Conservation (phyloP, 371 early-diverging fungal genomes). For the Apophysomyces variabilis region DNA sequence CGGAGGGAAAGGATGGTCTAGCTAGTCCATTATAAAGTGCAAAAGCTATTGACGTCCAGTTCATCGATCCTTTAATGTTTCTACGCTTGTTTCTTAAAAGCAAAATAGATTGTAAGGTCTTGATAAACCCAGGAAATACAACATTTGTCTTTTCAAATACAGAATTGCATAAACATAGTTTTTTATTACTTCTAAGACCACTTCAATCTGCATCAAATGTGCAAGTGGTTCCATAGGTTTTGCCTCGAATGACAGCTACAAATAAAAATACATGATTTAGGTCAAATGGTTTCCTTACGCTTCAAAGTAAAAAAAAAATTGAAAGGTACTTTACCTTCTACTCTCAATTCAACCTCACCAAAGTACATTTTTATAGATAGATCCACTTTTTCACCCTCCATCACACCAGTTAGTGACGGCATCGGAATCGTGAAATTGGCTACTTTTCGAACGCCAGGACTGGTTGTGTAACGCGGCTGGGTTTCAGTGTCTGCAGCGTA, state of each 20-base stretch:
- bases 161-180: no score
- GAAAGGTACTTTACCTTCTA: conserved; percentile 36
- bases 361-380: conserved; percentile 45
- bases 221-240: conserved; percentile 55
- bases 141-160: no score
- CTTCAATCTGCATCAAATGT: conserved; percentile 48
- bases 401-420: conserved; percentile 46
- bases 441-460: conserved; percentile 48
- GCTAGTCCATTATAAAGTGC: no score
- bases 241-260: conserved; percentile 52
- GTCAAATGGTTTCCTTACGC: no score
- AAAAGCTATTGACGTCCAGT: no score
- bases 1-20: no score
- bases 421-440: conserved; percentile 55
- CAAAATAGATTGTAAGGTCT: no score
- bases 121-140: no score
- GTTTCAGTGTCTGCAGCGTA: conserved; percentile 51
- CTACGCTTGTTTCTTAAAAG: no score
- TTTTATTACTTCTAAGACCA: no score
- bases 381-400: conserved; percentile 51
- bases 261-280: neutral
- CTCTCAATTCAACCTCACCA: conserved; percentile 58
- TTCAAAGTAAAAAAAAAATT: neutral
- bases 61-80: no score
- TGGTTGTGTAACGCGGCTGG: conserved; percentile 49